Evolutionary conservation across 768 basidiomycete species (phyloP).

Genomic region (Suillus decipiens): DNA sequence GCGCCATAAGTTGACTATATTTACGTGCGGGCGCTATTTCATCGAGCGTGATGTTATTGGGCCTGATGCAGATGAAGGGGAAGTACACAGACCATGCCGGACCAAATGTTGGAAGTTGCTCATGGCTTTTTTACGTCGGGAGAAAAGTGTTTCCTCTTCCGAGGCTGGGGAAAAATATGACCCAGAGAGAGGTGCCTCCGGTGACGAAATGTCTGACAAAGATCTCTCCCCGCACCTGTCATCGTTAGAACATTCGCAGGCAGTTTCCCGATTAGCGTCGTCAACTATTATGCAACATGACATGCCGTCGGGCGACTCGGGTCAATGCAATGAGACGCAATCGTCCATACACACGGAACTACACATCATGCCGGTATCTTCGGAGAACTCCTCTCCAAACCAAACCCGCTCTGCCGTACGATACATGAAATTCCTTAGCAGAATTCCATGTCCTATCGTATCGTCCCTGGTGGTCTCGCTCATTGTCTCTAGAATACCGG

Average conservation of each 20-base stretch:
- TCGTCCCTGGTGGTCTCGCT: conserved; percentile 56
- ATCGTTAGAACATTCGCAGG: not conserved
- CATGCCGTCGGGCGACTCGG: not conserved
- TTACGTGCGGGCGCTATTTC: not conserved
- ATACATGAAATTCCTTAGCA: conserved; percentile 31
- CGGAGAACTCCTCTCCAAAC: not conserved
- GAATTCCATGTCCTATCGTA: conserved; percentile 48
- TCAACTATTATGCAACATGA: conserved; percentile 14
- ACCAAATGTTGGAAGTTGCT: not conserved
- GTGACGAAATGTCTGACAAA: not conserved
- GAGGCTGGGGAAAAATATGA: not conserved
- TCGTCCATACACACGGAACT: not conserved
- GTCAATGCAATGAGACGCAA: not conserved
- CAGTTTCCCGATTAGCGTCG: not conserved
- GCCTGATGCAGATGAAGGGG: not conserved
- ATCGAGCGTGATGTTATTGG: not conserved
- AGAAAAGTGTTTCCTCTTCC: not conserved
- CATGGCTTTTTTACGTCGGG: not conserved
- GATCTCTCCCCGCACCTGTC: not conserved
- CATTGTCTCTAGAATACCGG: conserved; percentile 54
- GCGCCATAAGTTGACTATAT: not conserved
- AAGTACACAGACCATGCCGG: not conserved
- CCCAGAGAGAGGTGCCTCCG: not conserved
- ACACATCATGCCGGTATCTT: not conserved
- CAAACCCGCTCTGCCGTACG: not conserved